Percentiles rank a stretch among this genome's conserved stretches.
These are phyloP conservation scores for Barnettozyma sp. DNA, from an alignment of 805 yeast genomes.

Conservation along the genomic window DNA sequence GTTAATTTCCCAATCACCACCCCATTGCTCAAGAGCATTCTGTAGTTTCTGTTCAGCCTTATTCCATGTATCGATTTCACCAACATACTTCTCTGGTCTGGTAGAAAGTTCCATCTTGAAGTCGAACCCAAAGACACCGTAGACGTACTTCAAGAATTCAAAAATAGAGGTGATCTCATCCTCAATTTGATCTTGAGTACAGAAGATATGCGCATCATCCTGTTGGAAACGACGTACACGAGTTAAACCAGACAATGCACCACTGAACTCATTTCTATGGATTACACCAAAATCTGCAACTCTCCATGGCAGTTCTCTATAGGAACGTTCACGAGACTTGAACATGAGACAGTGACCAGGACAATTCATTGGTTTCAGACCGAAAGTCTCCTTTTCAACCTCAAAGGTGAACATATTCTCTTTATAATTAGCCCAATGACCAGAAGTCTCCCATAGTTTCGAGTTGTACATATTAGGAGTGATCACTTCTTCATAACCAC, in stretches of 20 bases:
- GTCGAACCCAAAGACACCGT: conserved; percentile 90
- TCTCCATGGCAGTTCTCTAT: conserved; percentile 97
- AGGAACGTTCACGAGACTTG: conserved; percentile 88
- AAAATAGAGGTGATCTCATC: conserved; percentile 76
- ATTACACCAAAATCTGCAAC: conserved; percentile 97
- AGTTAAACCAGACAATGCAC: conserved; percentile 91
- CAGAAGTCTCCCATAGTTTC: conserved; percentile 97
- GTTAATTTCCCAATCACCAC: conserved; percentile 89
- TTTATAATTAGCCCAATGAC: conserved; percentile 97
- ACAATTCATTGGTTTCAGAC: conserved; percentile 92
- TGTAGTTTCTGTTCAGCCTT: conserved; percentile 81
- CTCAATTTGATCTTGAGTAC: conserved; percentile 86
- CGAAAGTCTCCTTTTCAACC: conserved; percentile 92
- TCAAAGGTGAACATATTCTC: conserved; percentile 97
- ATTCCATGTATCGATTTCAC: conserved; percentile 92
- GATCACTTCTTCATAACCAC: conserved; percentile 97
- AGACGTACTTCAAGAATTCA: conserved; percentile 77
- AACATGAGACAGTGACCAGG: conserved; percentile 92
- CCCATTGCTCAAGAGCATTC: conserved; percentile 75
- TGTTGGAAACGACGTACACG: conserved; percentile 99
- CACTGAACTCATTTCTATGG: conserved; percentile 94
- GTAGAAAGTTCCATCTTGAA: conserved; percentile 96
- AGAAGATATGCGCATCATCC: conserved; percentile 98
- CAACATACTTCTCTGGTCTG: conserved; percentile 94
- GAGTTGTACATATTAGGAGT: conserved; percentile 98